Base-by-base conservation (phyloP, 345 rosid genomes). In the Salix exigua region DNA sequence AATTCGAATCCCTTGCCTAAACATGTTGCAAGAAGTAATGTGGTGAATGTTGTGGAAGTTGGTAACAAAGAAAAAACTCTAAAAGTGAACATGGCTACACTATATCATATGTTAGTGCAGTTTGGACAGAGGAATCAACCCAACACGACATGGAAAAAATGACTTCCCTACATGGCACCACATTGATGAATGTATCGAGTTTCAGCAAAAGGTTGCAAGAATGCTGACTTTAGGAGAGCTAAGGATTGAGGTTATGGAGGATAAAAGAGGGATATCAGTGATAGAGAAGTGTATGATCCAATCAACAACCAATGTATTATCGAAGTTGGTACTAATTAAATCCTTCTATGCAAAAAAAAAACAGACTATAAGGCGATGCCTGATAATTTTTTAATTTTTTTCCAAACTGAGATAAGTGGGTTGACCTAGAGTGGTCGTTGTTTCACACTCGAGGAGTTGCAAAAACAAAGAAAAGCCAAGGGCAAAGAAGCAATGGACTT, bases 111-210 rank as follows among this genome's bases (percentile, higher is more conserved):
- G 21, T 1, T 17, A 19, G 7, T 17, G 0, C 2, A 48, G 0
- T 48, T 7, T 5, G 2, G 19, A 48, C 53, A 0, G 0, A 0
- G 2, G 6, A 1, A 17, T 1, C 53, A 4, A 0, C 53, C 1
- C 0, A 17, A 16, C 2, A 0, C 0, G 0, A 1, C 53, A 4
- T 48, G 0, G 1, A 1, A 0, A 0, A 5, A 0, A 4, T 0
- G 7, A 48, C 0, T 48, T 17, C n/a, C n/a, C n/a, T n/a, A n/a
- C n/a, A n/a, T n/a, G 53, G 53, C 53, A 48, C 5, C 53, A 48
- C 2, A 48, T 48, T 35, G 1, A 35, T 35, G 37, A 35, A 5
- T 35, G 37, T 5, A 5, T 35, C 7, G 37, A 5, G 7, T 48
- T 48, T 17, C 53, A 48, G 17, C 21, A 48, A 16, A 48, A 48